These are phyloP conservation scores for Aspergillus sp. DNA, from an alignment of 2,329 filamentous ascomycete species.

Conservation along the genomic window DNA sequence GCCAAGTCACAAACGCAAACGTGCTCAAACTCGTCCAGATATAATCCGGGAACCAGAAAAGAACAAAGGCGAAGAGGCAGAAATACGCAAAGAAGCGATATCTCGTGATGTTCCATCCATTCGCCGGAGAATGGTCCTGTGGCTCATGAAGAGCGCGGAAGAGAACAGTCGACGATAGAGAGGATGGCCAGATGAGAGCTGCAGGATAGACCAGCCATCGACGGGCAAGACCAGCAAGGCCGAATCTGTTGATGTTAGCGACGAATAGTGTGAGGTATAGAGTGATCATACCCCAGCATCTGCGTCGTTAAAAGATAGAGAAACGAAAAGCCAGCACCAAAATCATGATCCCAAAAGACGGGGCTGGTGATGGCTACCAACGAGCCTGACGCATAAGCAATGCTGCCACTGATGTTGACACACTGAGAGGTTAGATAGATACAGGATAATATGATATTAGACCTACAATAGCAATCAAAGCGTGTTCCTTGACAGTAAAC, in stretches of 20 bases:
- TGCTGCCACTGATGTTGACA: constrained; percentile 25
- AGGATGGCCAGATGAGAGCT: constrained; percentile 16
- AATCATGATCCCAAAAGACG: constrained; percentile 30
- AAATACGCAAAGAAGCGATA: constrained; percentile 16
- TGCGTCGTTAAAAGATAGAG: constrained; percentile 27
- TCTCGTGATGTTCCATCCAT: constrained; percentile 14
- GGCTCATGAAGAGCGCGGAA: constrained; percentile 16
- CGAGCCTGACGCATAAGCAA: constrained; percentile 20
- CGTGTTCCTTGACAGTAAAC: constrained; percentile 19
- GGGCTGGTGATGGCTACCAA: constrained; percentile 30
- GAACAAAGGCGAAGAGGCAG: constrained; percentile 10
- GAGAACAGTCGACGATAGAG: constrained; percentile 15
- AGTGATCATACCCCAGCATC: constrained; percentile 19
- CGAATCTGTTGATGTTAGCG: constrained; percentile 6
- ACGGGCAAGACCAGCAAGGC: constrained; percentile 15
- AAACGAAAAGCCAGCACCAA: constrained; percentile 27
- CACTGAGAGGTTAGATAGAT: constrained; percentile 8
- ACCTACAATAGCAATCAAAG: constrained; percentile 18
- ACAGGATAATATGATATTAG: background rate
- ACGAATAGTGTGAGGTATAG: no score
- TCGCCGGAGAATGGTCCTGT: constrained; percentile 8
- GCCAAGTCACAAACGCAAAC: constrained; percentile 44
- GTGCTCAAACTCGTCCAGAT: constrained; percentile 46
- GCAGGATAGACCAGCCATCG: constrained; percentile 18
- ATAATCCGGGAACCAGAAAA: constrained; percentile 50